Conservation (phyloP, 441 rosid genomes). For the Bocquillonia castaneifolia region DNA sequence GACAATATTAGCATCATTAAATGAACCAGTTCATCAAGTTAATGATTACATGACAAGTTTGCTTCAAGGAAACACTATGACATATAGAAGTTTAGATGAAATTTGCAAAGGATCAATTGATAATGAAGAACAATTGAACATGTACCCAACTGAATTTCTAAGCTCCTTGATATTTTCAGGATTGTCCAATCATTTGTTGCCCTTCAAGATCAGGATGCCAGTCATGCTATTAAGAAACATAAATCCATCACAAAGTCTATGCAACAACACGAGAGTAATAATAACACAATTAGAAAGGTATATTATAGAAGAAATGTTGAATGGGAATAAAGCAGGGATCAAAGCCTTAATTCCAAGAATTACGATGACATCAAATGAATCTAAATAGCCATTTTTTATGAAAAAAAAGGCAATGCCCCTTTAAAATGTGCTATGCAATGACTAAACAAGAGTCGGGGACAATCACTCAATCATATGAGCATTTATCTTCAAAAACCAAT, state of each 20-base stretch:
- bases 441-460: neutral
- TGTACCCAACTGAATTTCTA: no score
- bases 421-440: neutral
- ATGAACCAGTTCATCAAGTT: no score
- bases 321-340: neutral
- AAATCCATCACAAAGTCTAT: neutral
- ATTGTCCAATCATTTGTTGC: no score
- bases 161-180: no score
- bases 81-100: no score
- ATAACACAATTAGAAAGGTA: neutral
- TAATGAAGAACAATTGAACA: no score
- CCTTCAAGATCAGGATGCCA: no score
- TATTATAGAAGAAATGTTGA: neutral
- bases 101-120: no score
- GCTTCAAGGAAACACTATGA: no score
- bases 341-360: neutral
- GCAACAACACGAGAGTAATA: neutral
- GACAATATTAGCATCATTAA: no score
- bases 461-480: neutral
- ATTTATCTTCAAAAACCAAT: neutral
- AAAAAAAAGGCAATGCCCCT: neutral
- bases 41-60: no score
- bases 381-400: neutral
- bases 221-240: neutral
- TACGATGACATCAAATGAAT: neutral